phyloP scores from a whole-genome alignment of 1,284 basidiomycete genomes.

The Agroathelia rolfsii region DNA sequence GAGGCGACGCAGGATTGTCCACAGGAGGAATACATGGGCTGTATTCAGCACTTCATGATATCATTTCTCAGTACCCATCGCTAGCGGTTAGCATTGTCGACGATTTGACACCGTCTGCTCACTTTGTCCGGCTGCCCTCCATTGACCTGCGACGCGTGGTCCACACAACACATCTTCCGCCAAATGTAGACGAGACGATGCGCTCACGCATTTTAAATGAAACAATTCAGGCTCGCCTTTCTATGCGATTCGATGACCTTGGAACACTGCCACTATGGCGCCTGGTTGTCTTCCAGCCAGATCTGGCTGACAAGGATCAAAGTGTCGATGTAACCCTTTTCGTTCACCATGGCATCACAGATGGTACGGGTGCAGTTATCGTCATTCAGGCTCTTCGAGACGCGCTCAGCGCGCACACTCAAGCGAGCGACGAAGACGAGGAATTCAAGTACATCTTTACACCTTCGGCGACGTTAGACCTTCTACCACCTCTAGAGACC shows the following conservation, averaged over 20 bases:
- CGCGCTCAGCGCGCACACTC: slow-evolving; percentile 3
- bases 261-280: slow-evolving; percentile 7
- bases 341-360: slow-evolving; percentile 9
- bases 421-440: background rate
- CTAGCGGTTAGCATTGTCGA: slow-evolving; percentile 4
- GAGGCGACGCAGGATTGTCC: no score
- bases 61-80: slow-evolving; percentile 5
- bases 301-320: background rate
- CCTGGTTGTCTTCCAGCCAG: slow-evolving; percentile 4
- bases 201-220: no score
- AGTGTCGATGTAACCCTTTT: slow-evolving; percentile 8
- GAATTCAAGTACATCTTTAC: no score
- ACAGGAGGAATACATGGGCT: no score
- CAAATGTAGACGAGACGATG: slow-evolving; percentile 1
- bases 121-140: slow-evolving; percentile 6
- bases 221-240: no score
- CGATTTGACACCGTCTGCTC: slow-evolving; percentile 1
- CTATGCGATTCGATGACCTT: slow-evolving; percentile 5
- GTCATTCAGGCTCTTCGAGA: slow-evolving; percentile 5
- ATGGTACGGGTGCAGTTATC: slow-evolving; percentile 6
- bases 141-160: slow-evolving; percentile 7
- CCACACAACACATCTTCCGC: background rate
- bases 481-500: slow-evolving; percentile 4
- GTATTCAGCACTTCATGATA: no score
- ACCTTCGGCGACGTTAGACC: no score